Base-by-base conservation (phyloP, 2,329 filamentous ascomycete genomes). In the Rasamsonia emersonii region DNA sequence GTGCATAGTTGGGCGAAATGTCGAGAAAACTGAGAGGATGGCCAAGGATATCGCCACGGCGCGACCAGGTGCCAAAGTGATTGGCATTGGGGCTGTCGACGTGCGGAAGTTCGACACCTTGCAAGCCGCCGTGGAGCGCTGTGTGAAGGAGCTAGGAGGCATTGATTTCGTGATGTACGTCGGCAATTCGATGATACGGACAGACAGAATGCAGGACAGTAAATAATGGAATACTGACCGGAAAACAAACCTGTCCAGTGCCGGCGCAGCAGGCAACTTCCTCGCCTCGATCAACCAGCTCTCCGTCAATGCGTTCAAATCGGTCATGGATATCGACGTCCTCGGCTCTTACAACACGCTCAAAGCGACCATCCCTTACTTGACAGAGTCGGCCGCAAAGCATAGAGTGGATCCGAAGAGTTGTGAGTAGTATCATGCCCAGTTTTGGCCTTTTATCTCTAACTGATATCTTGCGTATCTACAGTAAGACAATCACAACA, bases 231-330 rank as follows among this genome's bases (percentile, higher is more conserved):
- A n/a, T n/a, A n/a, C n/a, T n/a, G n/a, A n/a, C n/a, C n/a, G n/a
- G n/a, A n/a, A n/a, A n/a, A n/a, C n/a, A n/a, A n/a, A n/a, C 30
- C 19, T 18, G 21, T 21, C 14, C 48, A 91, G 83, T 54, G 89
- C 89, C 13, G 91, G 91, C 30, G 91, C 91, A 9, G 91, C 91
- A 11, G 91, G 91, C 37, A 98, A 98, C 61, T 98, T 96, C 59
- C 71, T 98, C 14, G 82, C 86, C 0, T 82, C 89, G 4, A 80
- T 96, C 38, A 73, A 80, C 24, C 80, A 80, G 40, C 73, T 96
- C 30, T 86, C 77, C 24, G 64, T 82, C 37, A 96, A 96, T 54
- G 91, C 85, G 3, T 93, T 98, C 76, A 93, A 88, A 59, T 71
- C 84, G 0, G 91, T 98, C 43, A 89, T 96, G 49, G 91, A 96